Evolutionary conservation across 495 filamentous ascomycete species (phyloP), one percentile per base, ranked within the genome.

Genomic region (Aspergillus ellipticus): DNA sequence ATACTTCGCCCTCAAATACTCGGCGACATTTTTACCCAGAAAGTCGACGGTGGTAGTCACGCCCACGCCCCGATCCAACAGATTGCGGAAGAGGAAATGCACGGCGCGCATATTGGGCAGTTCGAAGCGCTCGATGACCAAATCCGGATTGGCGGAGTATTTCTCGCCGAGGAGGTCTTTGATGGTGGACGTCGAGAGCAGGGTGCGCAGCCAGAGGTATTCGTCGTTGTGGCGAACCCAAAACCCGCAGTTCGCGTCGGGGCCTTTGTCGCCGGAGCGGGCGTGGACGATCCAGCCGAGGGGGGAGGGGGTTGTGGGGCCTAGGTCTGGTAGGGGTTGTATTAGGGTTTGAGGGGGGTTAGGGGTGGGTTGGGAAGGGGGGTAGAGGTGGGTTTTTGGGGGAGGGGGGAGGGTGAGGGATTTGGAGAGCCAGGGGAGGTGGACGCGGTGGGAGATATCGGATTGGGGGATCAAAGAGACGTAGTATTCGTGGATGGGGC

Each of bases 11-110:
- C 81, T 66, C 51, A 85, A 49, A 56, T 67, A 83, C 63, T 84
- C 80, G 26, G 77, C 80, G 19, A 82, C 75, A 53, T 82, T 82
- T 66, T 85, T 84, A 1, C 79, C 81, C 52, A 85, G 59, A 42
- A 79, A 74, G 52, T 84, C 81, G 29, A 78, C 70, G 0, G 70
- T 77, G 15, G 71, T 75, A 0, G 75, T 78, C 39, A 74, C 75
- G 15, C 69, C 75, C 1, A 82, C 80, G 4, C 81, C 82, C 8
- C 80, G 70, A 35, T 81, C 81, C 21, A 85, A 62, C 24, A 78
- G 56, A 51, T 82, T 79, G 47, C 77, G 74, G 37, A 84, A 75
- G 20, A 84, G 64, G 66, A 82, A 84, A 62, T 84, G 81, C 24
- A 84, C 80, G 0, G 70, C 71, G 19, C 64, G 62, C 9, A 75